Conservation (phyloP, 176 grass and related monocot species). For the Carex cristatella region DNA sequence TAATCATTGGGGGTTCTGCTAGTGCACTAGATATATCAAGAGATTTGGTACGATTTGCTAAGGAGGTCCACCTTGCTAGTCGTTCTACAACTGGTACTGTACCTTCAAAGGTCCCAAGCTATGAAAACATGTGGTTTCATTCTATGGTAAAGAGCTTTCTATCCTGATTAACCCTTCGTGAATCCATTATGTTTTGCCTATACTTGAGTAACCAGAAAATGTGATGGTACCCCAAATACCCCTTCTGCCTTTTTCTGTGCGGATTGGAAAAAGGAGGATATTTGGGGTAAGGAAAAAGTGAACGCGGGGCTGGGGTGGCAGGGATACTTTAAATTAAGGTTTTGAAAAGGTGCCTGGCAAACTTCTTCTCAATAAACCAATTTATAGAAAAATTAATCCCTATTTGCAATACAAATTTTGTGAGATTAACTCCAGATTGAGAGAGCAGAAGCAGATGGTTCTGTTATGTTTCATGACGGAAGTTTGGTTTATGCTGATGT, state of each 20-base stretch:
- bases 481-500: constrained; percentile 35
- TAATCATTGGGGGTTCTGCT: constrained; percentile 44
- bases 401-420: background rate
- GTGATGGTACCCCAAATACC: background rate
- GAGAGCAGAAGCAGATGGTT: constrained; percentile 32
- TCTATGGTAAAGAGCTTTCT: constrained; percentile 54
- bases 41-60: constrained; percentile 38
- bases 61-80: constrained; percentile 52
- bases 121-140: constrained; percentile 78
- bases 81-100: constrained; percentile 33
- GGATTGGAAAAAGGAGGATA: background rate
- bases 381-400: background rate
- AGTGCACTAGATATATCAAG: constrained; percentile 54
- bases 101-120: constrained; percentile 40
- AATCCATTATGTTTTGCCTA: background rate
- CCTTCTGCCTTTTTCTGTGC: constrained; percentile 5
- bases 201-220: background rate
- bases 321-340: background rate
- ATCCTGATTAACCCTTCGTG: background rate
- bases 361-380: background rate
- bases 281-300: background rate
- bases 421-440: constrained; percentile 50
- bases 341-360: background rate
- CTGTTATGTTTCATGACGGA: constrained; percentile 43
- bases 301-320: background rate